These are phyloP conservation scores for Chloranthus sessilifolius DNA, from an alignment of 164 flowering plant species.

Conservation along the genomic window DNA sequence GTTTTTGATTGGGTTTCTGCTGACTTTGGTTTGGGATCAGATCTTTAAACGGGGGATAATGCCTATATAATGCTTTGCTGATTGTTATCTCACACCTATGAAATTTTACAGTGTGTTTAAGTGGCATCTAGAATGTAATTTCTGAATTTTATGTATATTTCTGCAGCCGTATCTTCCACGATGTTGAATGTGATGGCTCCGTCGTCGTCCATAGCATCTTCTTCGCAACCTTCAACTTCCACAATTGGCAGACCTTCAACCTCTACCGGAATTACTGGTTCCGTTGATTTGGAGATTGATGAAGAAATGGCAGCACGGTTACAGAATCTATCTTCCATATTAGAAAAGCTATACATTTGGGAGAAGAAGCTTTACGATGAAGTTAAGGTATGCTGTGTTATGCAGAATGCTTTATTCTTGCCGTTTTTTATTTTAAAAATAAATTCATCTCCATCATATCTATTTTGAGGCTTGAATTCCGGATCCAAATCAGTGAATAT, in stretches of 20 bases:
- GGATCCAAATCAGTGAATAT: too few species aligned
- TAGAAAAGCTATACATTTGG: constrained; percentile 83
- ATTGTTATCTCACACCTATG: too few species aligned
- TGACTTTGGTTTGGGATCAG: too few species aligned
- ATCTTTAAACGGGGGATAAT: too few species aligned
- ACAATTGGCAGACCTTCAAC: constrained; percentile 36
- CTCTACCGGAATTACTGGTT: constrained; percentile 24
- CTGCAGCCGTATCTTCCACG: constrained; percentile 61
- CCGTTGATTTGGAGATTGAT: constrained; percentile 32
- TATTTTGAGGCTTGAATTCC: too few species aligned
- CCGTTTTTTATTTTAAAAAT: too few species aligned
- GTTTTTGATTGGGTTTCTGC: too few species aligned
- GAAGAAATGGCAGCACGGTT: constrained; percentile 42
- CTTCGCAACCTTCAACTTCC: constrained; percentile 57
- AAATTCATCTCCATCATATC: too few species aligned
- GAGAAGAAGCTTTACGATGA: constrained; percentile 93
- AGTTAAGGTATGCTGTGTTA: constrained; percentile 67
- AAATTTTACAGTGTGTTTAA: too few species aligned
- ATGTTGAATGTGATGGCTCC: constrained; percentile 72
- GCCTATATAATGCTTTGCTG: too few species aligned
- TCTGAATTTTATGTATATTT: background rate
- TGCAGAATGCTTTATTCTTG: background rate
- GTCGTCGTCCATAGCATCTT: constrained; percentile 40
- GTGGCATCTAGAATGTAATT: background rate
- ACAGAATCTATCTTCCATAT: constrained; percentile 61